Conservation (phyloP, 768 basidiomycete species). For the Crepidotus variabilis region DNA sequence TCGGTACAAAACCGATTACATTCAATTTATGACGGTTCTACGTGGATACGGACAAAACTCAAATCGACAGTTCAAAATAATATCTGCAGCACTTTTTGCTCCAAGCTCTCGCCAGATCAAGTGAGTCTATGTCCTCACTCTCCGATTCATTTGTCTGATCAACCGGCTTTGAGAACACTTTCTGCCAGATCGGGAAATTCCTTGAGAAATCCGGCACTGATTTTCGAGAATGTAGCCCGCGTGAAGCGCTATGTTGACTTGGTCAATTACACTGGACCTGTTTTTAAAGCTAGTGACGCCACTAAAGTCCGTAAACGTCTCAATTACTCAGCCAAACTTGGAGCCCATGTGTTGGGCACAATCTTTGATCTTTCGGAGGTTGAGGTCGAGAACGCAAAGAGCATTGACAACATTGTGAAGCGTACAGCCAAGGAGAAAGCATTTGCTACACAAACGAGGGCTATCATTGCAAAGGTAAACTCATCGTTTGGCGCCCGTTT, state of each 20-base stretch:
- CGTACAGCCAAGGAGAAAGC: slow-evolving; percentile 16
- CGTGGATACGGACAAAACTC: slow-evolving; percentile 11
- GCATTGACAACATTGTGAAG: slow-evolving; percentile 21
- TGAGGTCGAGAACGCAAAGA: slow-evolving; percentile 16
- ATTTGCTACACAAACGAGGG: slow-evolving; percentile 20
- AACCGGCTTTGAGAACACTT: slow-evolving; percentile 18
- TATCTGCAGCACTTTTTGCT: slow-evolving; percentile 1
- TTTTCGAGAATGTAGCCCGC: slow-evolving; percentile 23
- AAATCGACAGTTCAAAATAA: slow-evolving; percentile 9
- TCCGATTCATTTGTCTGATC: neutral
- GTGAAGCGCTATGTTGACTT: slow-evolving; percentile 19
- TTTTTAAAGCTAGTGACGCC: slow-evolving; percentile 21
- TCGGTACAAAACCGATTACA: slow-evolving; percentile 4
- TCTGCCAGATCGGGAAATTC: slow-evolving; percentile 18
- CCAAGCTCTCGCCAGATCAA: slow-evolving; percentile 9
- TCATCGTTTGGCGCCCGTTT: too few relatives aligned
- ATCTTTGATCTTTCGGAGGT: slow-evolving; percentile 16
- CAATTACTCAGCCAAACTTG: slow-evolving; percentile 20
- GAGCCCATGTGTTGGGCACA: slow-evolving; percentile 23
- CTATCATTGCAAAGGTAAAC: slow-evolving; percentile 22
- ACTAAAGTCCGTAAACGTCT: slow-evolving; percentile 23
- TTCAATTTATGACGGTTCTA: slow-evolving; percentile 9
- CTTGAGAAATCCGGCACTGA: slow-evolving; percentile 20
- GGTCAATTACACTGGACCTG: slow-evolving; percentile 17
- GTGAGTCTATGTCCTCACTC: slow-evolving; percentile 3